A percentile compares a stretch with the other conserved stretches of the same genome.
phyloP scores from a whole-genome alignment of 106 monocot species.

The Acorus calamus region DNA sequence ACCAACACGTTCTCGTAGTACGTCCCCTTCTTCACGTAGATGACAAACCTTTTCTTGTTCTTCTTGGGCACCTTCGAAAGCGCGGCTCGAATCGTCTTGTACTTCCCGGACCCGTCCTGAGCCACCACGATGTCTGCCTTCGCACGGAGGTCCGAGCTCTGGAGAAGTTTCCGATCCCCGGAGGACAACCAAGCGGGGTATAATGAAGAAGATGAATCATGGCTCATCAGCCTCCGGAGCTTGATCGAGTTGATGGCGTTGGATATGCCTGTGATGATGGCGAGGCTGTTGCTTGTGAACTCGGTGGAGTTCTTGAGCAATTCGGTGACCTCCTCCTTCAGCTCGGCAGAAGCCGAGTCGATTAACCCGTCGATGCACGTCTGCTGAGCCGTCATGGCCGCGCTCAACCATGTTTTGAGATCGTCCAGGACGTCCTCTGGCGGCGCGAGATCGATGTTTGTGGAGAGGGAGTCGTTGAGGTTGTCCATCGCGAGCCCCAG shows the following conservation, averaged over 20 bases:
- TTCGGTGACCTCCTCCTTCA: background rate
- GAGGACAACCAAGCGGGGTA: constrained; percentile 2
- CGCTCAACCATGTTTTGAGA: constrained; percentile 16
- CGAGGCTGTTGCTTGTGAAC: constrained; percentile 11
- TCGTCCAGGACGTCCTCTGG: constrained; percentile 3
- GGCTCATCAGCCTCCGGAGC: constrained; percentile 7
- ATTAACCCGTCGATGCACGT: constrained; percentile 8
- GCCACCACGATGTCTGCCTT: constrained; percentile 1
- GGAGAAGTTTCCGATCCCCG: background rate
- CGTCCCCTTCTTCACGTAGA: too few species aligned
- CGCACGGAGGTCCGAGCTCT: constrained; percentile 1
- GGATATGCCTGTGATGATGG: constrained; percentile 8
- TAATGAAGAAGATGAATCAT: background rate
- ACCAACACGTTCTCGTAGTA: too few species aligned
- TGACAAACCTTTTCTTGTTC: too few species aligned
- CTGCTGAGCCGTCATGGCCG: background rate
- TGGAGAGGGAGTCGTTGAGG: constrained; percentile 10
- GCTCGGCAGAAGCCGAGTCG: background rate
- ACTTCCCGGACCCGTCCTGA: background rate
- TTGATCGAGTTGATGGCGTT: background rate
- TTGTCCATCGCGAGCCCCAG: constrained; percentile 6
- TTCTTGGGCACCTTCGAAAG: too few species aligned
- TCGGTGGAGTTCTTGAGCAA: constrained; percentile 11
- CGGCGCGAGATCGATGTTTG: constrained; percentile 1
- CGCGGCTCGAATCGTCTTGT: too few species aligned